Evolutionary conservation across 768 basidiomycete genomes (phyloP).

Genomic region (Lactifluus rugatus): DNA sequence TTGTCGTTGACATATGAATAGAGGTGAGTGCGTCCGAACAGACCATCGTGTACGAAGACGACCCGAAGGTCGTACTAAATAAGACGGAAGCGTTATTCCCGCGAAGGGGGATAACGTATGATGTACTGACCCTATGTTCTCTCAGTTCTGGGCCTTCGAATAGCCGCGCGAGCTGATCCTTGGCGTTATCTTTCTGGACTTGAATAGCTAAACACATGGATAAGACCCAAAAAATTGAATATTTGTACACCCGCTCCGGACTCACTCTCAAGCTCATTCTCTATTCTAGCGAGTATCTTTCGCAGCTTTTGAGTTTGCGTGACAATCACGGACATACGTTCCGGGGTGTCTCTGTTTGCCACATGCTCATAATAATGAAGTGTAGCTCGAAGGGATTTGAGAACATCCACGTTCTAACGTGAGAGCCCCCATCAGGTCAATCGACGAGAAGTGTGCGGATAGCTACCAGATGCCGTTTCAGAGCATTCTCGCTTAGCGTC

Average conservation of each 20-base stretch:
- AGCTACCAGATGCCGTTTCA: slow-evolving; percentile 47
- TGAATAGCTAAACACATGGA: slow-evolving; percentile 40
- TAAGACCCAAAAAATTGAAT: not conserved
- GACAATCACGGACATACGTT: slow-evolving; percentile 37
- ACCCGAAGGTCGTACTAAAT: slow-evolving; percentile 72
- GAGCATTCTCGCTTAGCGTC: slow-evolving; percentile 33
- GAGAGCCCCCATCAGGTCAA: not conserved
- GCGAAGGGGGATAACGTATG: not conserved
- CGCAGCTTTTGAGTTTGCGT: slow-evolving; percentile 42
- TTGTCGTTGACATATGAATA: slow-evolving; percentile 69
- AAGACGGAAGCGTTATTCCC: not conserved
- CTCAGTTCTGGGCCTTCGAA: slow-evolving; percentile 61
- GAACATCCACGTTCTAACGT: slow-evolving; percentile 48
- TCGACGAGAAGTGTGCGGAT: not conserved
- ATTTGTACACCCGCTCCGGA: not conserved
- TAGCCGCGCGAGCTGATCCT: slow-evolving; percentile 34
- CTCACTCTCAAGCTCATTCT: slow-evolving; percentile 47
- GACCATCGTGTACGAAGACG: slow-evolving; percentile 68
- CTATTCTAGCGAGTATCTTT: slow-evolving; percentile 41
- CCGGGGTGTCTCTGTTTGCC: slow-evolving; percentile 39
- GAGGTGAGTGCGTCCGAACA: slow-evolving; percentile 66
- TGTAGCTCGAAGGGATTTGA: slow-evolving; percentile 50
- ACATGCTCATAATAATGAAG: slow-evolving; percentile 67
- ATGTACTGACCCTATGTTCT: slow-evolving; percentile 39
- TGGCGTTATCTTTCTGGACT: slow-evolving; percentile 35